These are phyloP conservation scores for Centaurea solstitialis DNA, from an alignment of 129 eudicot genomes.

Conservation along the genomic window DNA sequence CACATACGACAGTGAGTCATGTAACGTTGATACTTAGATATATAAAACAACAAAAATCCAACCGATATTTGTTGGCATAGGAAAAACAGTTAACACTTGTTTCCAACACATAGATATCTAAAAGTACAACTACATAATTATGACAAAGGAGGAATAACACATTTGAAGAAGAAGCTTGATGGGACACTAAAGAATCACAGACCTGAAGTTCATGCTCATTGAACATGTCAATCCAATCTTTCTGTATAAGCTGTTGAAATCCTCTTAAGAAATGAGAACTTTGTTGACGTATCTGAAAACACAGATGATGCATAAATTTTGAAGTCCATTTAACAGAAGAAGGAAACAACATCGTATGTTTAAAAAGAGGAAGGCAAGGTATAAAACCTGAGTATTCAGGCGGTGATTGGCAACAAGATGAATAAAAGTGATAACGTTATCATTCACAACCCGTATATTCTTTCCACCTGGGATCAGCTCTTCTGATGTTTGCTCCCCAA, in stretches of 20 bases:
- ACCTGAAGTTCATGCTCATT: conserved; percentile 99
- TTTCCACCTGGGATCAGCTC: conserved; percentile 88
- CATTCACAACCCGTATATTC: conserved; percentile 76
- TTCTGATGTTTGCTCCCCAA: conserved; percentile 92
- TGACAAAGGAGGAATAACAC: background rate
- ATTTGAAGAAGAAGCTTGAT: background rate
- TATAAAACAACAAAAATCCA: background rate
- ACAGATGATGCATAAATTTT: conserved; percentile 10
- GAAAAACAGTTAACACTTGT: background rate
- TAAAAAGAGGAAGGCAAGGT: background rate
- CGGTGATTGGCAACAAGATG: conserved; percentile 97
- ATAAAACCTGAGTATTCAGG: conserved; percentile 77
- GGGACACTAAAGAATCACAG: background rate
- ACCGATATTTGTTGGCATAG: background rate
- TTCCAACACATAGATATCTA: background rate
- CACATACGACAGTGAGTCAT: background rate
- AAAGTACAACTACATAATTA: background rate
- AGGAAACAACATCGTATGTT: background rate
- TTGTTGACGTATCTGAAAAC: conserved; percentile 89
- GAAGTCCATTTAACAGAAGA: conserved; percentile 9
- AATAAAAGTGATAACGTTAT: conserved; percentile 83
- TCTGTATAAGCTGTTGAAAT: conserved; percentile 86
- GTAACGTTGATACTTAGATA: background rate
- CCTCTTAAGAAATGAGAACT: conserved; percentile 91
- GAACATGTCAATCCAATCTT: conserved; percentile 96